These are phyloP conservation scores for Lepidium didymum DNA, from an alignment of 345 rosid species.

Conservation along the genomic window DNA sequence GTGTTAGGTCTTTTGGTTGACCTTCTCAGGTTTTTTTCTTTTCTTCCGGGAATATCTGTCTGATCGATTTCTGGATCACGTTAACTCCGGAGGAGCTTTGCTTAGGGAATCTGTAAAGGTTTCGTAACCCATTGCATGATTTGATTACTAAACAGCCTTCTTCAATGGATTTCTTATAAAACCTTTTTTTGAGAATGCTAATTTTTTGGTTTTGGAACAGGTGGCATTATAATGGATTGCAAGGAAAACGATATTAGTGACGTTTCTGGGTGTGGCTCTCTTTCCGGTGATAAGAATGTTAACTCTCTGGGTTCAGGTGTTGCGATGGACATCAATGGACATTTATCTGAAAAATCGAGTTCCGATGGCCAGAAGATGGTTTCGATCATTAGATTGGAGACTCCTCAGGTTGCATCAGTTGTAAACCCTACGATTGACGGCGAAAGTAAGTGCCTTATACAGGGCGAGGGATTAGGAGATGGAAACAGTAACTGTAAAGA, in stretches of 20 bases:
- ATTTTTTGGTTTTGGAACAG: background rate
- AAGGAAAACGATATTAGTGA: conserved; percentile 18
- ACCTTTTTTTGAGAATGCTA: conserved; percentile 3
- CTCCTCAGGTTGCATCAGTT: conserved; percentile 13
- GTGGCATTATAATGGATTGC: conserved; percentile 17
- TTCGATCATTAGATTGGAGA: background rate
- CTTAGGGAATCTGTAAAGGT: conserved; percentile 20
- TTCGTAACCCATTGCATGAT: conserved; percentile 2
- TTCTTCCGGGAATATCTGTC: background rate
- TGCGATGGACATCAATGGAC: background rate
- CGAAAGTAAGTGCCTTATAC: no score
- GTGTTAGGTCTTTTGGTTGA: conserved; percentile 11
- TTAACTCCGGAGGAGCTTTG: conserved; percentile 17
- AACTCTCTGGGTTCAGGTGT: conserved; percentile 8
- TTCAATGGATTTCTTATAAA: conserved; percentile 8
- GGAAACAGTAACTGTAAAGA: background rate
- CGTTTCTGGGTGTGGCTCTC: conserved; percentile 10
- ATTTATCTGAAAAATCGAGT: conserved; percentile 13
- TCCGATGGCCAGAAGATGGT: background rate
- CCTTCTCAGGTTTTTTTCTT: background rate
- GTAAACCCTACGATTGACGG: background rate
- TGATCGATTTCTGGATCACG: conserved; percentile 15
- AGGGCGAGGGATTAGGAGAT: conserved; percentile 20
- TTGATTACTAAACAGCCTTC: conserved; percentile 21
- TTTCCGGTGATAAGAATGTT: conserved; percentile 15